phyloP scores from a whole-genome alignment of 2,329 filamentous ascomycete genomes.

The Verticillium isaacii region DNA sequence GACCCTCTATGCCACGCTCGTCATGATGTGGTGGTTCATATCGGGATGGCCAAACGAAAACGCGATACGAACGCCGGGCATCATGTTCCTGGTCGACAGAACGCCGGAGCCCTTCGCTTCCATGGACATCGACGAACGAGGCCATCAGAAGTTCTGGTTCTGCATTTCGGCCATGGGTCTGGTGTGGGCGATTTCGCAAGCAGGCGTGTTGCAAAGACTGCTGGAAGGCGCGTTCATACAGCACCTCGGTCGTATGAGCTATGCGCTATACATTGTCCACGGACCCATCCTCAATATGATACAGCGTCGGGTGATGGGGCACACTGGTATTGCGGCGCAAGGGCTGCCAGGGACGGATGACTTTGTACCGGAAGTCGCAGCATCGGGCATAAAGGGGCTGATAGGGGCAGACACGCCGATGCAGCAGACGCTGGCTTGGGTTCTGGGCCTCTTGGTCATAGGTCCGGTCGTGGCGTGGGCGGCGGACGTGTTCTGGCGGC shows the following conservation, averaged over 20 bases:
- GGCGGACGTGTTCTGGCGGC: neutral
- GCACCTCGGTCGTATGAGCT: constrained; percentile 59
- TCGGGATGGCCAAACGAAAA: constrained; percentile 2
- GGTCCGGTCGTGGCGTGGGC: neutral
- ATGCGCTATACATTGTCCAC: constrained; percentile 59
- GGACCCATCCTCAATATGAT: constrained; percentile 45
- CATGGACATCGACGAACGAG: neutral
- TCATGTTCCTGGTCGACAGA: neutral
- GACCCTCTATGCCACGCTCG: neutral
- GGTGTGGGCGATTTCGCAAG: constrained; percentile 3
- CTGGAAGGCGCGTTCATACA: constrained; percentile 56
- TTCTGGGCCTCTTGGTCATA: constrained; percentile 1
- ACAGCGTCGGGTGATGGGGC: neutral
- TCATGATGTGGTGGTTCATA: constrained; percentile 1
- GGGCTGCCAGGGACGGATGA: neutral
- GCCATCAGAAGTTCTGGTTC: constrained; percentile 2
- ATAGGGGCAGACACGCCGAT: neutral
- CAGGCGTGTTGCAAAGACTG: constrained; percentile 43
- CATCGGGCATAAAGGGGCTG: neutral
- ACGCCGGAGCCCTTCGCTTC: neutral
- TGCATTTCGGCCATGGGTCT: constrained; percentile 3
- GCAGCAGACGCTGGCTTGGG: neutral
- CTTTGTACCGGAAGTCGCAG: neutral
- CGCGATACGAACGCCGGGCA: neutral
- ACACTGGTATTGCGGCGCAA: neutral